phyloP scores from a whole-genome alignment of 208 protist genomes.

The Crithidia thermophila region DNA sequence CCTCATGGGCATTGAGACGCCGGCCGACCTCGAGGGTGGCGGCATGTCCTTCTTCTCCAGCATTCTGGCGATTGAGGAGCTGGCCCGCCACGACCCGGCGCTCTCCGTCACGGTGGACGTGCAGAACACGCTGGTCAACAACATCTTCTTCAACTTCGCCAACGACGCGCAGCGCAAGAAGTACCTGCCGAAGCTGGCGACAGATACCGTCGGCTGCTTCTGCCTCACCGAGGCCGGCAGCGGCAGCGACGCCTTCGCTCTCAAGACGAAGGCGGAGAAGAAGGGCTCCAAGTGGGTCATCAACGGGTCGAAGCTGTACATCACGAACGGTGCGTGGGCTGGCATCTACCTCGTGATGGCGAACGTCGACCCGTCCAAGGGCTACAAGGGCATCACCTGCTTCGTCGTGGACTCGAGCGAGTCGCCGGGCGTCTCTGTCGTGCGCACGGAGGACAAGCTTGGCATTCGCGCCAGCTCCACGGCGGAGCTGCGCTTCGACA shows the following conservation, averaged over 20 bases:
- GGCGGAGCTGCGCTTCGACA: conserved; percentile 93
- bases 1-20: conserved; percentile 89
- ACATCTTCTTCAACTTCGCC: conserved; percentile 81
- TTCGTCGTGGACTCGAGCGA: conserved; percentile 93
- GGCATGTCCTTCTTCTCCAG: conserved; percentile 79
- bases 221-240: conserved; percentile 86
- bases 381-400: conserved; percentile 95
- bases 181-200: conserved; percentile 90
- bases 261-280: conserved; percentile 86
- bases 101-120: conserved; percentile 91
- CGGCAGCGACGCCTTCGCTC: conserved; percentile 93
- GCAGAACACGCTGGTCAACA: conserved; percentile 94
- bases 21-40: conserved; percentile 58
- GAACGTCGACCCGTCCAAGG: conserved; percentile 84
- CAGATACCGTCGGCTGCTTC: conserved; percentile 87
- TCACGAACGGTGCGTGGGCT: conserved; percentile 93
- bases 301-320: conserved; percentile 95
- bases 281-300: conserved; percentile 89
- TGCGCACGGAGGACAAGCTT: conserved; percentile 95
- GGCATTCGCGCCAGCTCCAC: conserved; percentile 96
- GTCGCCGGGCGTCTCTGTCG: conserved; percentile 88
- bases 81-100: conserved; percentile 87
- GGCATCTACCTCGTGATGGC: conserved; percentile 95
- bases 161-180: conserved; percentile 81
- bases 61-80: conserved; percentile 88